Percentiles rank a stretch among this genome's conserved stretches.
phyloP scores from a whole-genome alignment of 441 rosid species.

The Gossypium lobatum region DNA sequence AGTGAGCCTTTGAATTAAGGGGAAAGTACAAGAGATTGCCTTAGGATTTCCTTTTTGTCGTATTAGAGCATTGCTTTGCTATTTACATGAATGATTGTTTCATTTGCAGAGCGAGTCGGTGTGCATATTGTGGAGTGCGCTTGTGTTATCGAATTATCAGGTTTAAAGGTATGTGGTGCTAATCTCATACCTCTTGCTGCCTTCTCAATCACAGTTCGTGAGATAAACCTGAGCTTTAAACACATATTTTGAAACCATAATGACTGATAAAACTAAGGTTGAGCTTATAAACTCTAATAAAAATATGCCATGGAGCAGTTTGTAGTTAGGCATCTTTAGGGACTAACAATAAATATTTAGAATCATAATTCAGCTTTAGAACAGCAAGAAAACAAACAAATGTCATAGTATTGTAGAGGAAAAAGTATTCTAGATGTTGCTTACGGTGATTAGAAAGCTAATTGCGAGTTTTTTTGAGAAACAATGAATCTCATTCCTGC shows the following conservation, averaged over 20 bases:
- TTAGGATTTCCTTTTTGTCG: neutral
- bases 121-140: conserved; percentile 84
- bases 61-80: neutral
- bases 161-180: conserved; percentile 45
- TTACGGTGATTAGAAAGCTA: neutral
- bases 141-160: conserved; percentile 77
- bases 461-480: neutral
- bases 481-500: neutral
- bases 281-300: neutral
- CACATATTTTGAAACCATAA: neutral
- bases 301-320: neutral
- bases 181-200: neutral
- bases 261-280: neutral
- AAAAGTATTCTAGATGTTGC: neutral
- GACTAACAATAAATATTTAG: neutral
- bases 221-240: neutral
- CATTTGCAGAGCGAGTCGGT: conserved; percentile 73
- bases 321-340: neutral
- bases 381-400: neutral
- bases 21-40: neutral
- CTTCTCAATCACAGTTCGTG: neutral
- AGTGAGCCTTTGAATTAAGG: neutral
- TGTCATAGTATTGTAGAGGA: neutral
- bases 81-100: neutral
- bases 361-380: neutral